phyloP scores from a whole-genome alignment of 495 filamentous ascomycete genomes.

The Talaromyces proteolyticus region DNA sequence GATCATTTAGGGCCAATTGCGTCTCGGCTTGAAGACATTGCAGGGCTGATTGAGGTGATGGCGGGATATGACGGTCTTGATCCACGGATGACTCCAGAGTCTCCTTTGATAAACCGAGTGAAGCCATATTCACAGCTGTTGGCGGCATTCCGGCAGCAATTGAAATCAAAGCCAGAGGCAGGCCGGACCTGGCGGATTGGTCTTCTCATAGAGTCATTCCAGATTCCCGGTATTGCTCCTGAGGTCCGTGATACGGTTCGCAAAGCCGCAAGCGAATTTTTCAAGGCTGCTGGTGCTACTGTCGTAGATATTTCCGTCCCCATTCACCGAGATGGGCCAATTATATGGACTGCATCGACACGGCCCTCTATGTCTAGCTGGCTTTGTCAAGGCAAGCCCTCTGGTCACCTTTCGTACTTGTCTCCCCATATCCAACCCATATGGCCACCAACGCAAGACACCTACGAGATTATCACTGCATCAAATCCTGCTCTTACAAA shows the following conservation, averaged over 20 bases:
- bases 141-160: conserved; percentile 19
- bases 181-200: conserved; percentile 38
- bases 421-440: conserved; percentile 14
- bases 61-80: conserved; percentile 51
- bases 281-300: conserved; percentile 39
- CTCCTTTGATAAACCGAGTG: conserved; percentile 13
- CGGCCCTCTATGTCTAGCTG: conserved; percentile 25
- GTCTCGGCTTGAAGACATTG: conserved; percentile 41
- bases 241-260: conserved; percentile 33
- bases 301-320: conserved; percentile 47
- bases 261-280: conserved; percentile 28
- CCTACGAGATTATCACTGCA: conserved; percentile 23
- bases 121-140: conserved; percentile 26
- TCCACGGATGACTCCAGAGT: conserved; percentile 34
- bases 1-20: conserved; percentile 48
- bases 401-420: conserved; percentile 19
- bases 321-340: conserved; percentile 32
- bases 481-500: conserved; percentile 26
- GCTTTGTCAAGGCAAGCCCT: conserved; percentile 21
- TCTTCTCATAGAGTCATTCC: conserved; percentile 40
- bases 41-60: conserved; percentile 43
- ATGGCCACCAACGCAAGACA: conserved; percentile 22
- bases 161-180: conserved; percentile 24
- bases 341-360: conserved; percentile 42
- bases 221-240: conserved; percentile 28